Conservation (phyloP, 202 grass and related monocot genomes). For the Cymbopogon flexuosus region DNA sequence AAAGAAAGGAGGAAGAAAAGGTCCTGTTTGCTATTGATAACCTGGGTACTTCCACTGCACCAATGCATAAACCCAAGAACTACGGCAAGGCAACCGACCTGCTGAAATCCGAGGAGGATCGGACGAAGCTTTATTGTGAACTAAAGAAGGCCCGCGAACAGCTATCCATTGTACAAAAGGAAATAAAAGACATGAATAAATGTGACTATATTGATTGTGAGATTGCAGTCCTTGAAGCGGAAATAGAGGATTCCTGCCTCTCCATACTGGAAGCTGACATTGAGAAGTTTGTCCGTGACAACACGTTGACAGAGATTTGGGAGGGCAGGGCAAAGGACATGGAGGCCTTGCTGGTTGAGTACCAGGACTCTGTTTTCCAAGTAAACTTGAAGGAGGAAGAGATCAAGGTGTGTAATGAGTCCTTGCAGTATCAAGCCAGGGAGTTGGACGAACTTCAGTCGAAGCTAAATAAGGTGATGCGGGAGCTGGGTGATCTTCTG, state of each 20-base stretch:
- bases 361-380: constrained; percentile 56
- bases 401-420: constrained; percentile 46
- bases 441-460: constrained; percentile 49
- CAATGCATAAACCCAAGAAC: constrained; percentile 31
- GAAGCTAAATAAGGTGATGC: constrained; percentile 42
- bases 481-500: constrained; percentile 46
- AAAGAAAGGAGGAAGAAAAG: constrained; percentile 64
- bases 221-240: constrained; percentile 45
- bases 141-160: constrained; percentile 51
- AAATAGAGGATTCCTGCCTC: constrained; percentile 35
- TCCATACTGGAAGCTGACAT: constrained; percentile 47
- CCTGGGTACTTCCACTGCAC: constrained; percentile 12
- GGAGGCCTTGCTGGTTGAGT: constrained; percentile 51
- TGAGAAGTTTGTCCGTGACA: constrained; percentile 42
- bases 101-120: constrained; percentile 70
- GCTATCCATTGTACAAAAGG: constrained; percentile 43
- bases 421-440: constrained; percentile 36
- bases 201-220: constrained; percentile 43
- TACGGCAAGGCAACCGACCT: constrained; percentile 75
- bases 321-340: constrained; percentile 36
- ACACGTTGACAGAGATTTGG: constrained; percentile 37
- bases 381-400: constrained; percentile 57
- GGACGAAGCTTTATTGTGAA: constrained; percentile 48
- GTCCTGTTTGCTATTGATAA: constrained; percentile 80
- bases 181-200: constrained; percentile 42